These are phyloP conservation scores for Lavandula angustifolia DNA, from an alignment of 257 asterid species.

Conservation along the genomic window DNA sequence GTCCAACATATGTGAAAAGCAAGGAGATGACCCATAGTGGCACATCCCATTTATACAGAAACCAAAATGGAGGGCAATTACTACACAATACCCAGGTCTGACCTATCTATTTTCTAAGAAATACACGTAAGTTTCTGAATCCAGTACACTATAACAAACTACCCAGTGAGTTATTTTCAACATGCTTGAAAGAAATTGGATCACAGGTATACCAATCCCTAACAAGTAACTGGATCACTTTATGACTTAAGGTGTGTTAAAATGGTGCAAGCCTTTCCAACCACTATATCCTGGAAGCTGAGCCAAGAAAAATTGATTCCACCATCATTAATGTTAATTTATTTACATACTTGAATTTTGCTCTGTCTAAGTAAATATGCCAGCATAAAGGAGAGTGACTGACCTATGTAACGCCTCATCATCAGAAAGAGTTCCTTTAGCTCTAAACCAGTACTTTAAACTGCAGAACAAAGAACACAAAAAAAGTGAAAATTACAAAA, in stretches of 20 bases:
- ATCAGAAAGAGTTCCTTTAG: constrained; percentile 86
- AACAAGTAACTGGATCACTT: constrained; percentile 7
- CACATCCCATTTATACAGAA: background rate
- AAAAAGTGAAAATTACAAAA: constrained; percentile 19
- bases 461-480: constrained; percentile 49
- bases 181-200: background rate
- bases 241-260: background rate
- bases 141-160: constrained; percentile 5
- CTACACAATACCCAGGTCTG: background rate
- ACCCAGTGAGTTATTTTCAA: background rate
- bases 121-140: too few relatives aligned
- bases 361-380: constrained; percentile 20
- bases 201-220: background rate
- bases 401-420: constrained; percentile 94
- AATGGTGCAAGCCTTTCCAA: background rate
- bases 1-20: background rate
- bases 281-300: constrained; percentile 6
- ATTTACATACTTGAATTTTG: constrained; percentile 14
- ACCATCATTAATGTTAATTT: constrained; percentile 1
- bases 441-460: constrained; percentile 92
- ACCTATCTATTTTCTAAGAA: background rate
- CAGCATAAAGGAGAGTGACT: constrained; percentile 26
- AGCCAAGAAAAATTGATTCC: constrained; percentile 8
- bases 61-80: background rate
- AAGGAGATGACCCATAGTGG: background rate